Evolutionary conservation across 176 grass and related monocot species (phyloP), one percentile per base, ranked within the genome.

Genomic region (Hordeum marinum): DNA sequence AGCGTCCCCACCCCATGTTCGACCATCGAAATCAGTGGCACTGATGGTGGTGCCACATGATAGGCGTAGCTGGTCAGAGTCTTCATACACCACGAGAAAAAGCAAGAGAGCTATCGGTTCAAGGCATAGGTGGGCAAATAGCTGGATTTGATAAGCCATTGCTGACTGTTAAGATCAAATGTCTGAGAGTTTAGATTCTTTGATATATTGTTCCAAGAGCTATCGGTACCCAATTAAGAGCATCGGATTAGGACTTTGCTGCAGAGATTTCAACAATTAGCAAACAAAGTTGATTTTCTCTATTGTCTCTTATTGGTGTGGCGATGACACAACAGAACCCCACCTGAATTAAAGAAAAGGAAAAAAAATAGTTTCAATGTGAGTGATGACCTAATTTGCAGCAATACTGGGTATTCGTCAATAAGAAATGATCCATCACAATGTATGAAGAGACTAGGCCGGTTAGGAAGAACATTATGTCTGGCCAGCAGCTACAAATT

Each of bases 1-100:
- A 37, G 25, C 11, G 9, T 92, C 87, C 3, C 79, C 86, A 7
- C 27, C 72, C 90, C 87, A 92, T 50, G 9, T 77, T 3, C 72
- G 83, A 23, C 21, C 45, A 37, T 89, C 61, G 9, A 6, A 13
- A 50, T 84, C 87, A 48, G 0, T 58, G 14, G 9, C 24, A 32
- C 11, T 32, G 17, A 43, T 75, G 13, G 79, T 83, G 35, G 80
- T 15, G 1, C 90, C 90, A 54, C 87, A 92, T 21, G 77, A 84
- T 13, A 92, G 63, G 12, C 83, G 75, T 7, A 92, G 62, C 7
- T 88, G 42, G 34, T 39, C 62, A 40, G 85, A 59, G 42, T 25
- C 75, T 37, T 27, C 83, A 21, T 36, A 72, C 6, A 73, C 18
- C 41, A 42, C 5, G 17, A 21, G 25, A 3, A 52, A 9, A 2